A percentile compares a stretch with the other conserved stretches of the same genome.
Conservation (phyloP, 2,329 filamentous ascomycete species). For the Epichloe brachyelytri region DNA sequence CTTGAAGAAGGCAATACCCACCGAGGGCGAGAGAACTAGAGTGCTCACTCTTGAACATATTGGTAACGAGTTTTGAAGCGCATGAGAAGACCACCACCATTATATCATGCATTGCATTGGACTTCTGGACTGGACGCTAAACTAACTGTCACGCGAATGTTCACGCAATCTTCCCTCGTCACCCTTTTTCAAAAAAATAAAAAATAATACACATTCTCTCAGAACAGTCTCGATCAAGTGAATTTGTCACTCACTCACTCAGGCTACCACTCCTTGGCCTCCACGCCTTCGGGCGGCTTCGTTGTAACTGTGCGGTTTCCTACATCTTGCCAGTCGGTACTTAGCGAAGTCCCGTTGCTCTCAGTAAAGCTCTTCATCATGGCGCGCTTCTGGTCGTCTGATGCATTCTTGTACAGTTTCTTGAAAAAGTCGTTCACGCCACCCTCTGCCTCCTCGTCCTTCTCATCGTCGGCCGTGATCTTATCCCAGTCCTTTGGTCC, state of each 20-base stretch:
- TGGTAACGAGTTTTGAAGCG: too few species aligned
- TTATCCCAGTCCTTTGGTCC: slow-evolving; percentile 92
- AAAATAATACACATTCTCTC: too few species aligned
- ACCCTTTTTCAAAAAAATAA: not conserved
- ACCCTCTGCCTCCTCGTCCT: slow-evolving; percentile 44
- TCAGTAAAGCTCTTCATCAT: slow-evolving; percentile 98
- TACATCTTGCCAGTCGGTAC: slow-evolving; percentile 85
- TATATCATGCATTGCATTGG: too few species aligned
- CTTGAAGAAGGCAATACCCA: too few species aligned
- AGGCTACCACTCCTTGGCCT: slow-evolving; percentile 57
- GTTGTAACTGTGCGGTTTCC: slow-evolving; percentile 58
- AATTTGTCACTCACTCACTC: too few species aligned
- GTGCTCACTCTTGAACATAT: too few species aligned
- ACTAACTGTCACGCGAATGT: too few species aligned
- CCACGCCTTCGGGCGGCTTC: slow-evolving; percentile 61
- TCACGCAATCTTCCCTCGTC: too few species aligned
- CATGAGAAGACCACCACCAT: too few species aligned
- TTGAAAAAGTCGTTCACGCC: slow-evolving; percentile 80
- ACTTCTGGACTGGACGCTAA: too few species aligned
- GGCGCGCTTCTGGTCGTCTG: slow-evolving; percentile 70
- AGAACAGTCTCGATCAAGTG: too few species aligned
- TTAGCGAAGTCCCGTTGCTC: slow-evolving; percentile 84
- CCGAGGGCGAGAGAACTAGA: too few species aligned
- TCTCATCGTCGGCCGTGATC: slow-evolving; percentile 42
- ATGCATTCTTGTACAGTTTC: slow-evolving; percentile 64